These are phyloP conservation scores for Ocimum tenuiflorum DNA, from an alignment of 257 asterid genomes.

Conservation along the genomic window DNA sequence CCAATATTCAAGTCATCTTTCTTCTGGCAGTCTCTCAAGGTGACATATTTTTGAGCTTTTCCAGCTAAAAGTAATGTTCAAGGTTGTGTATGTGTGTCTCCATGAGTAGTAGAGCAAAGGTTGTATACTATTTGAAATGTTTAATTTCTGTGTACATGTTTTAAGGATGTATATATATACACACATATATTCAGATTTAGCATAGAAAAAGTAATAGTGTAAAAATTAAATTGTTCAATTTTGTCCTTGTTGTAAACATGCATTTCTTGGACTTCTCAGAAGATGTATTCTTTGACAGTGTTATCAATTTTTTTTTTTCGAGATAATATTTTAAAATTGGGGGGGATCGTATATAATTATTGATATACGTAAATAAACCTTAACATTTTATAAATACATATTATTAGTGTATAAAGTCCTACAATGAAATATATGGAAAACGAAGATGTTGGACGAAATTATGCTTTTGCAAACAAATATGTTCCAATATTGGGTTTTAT, in stretches of 20 bases:
- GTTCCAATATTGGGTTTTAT: too few species aligned
- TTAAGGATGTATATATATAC: conserved; percentile 22
- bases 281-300: conserved; percentile 14
- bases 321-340: too few species aligned
- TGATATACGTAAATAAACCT: too few species aligned
- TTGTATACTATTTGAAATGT: not conserved
- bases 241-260: conserved; percentile 20
- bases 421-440: too few species aligned
- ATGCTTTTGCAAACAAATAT: too few species aligned
- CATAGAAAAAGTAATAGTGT: conserved; percentile 10
- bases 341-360: too few species aligned
- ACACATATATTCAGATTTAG: conserved; percentile 14
- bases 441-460: too few species aligned
- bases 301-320: not conserved
- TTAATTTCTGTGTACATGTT: conserved; percentile 28
- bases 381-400: too few species aligned
- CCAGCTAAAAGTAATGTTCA: not conserved
- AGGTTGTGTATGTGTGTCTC: conserved; percentile 5
- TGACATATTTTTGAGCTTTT: not conserved
- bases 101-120: conserved; percentile 1
- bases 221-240: conserved; percentile 8
- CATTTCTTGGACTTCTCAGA: not conserved
- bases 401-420: too few species aligned
- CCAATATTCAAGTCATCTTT: not conserved
- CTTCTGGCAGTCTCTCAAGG: not conserved